Evolutionary conservation across 352 stramenopile genomes (phyloP).

Genomic region (Aphanomyces invadans): DNA sequence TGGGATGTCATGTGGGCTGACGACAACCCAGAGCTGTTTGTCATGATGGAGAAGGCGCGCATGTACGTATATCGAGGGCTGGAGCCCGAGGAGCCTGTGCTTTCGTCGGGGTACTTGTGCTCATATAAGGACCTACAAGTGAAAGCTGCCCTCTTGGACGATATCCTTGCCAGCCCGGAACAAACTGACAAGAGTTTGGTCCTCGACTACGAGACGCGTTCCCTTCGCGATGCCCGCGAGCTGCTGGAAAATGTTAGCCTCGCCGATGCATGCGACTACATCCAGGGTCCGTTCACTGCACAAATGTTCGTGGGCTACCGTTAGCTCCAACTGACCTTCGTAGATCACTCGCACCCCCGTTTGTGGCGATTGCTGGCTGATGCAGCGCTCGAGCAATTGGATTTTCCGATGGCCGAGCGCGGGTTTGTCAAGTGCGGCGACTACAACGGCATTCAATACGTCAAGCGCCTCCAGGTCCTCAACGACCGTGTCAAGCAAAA

Average conservation of each 20-base stretch:
- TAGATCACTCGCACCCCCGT: conserved; percentile 68
- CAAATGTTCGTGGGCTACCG: no score
- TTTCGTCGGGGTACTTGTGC: conserved; percentile 84
- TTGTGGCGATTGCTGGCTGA: conserved; percentile 86
- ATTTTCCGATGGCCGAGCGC: conserved; percentile 88
- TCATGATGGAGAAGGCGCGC: conserved; percentile 89
- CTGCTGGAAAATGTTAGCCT: conserved; percentile 78
- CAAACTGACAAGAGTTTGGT: conserved; percentile 70
- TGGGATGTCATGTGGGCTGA: conserved; percentile 90
- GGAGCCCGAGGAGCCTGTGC: conserved; percentile 83
- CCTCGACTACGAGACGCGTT: conserved; percentile 85
- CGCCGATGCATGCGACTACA: conserved; percentile 67
- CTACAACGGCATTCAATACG: conserved; percentile 90
- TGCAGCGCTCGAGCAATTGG: conserved; percentile 80
- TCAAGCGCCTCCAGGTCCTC: conserved; percentile 82
- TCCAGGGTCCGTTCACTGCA: conserved; percentile 42
- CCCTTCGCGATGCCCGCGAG: conserved; percentile 79
- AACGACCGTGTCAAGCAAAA: conserved; percentile 88
- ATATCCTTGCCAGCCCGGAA: conserved; percentile 77
- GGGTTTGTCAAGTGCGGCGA: conserved; percentile 88
- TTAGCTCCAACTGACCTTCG: no score
- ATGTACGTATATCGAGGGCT: conserved; percentile 85
- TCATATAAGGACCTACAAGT: conserved; percentile 85
- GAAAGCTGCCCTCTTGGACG: conserved; percentile 74
- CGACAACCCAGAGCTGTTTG: conserved; percentile 88